A percentile compares a stretch with the other conserved stretches of the same genome.
These are phyloP conservation scores for Fusarium scirpi DNA, from an alignment of 2,329 filamentous ascomycete species.

Conservation along the genomic window DNA sequence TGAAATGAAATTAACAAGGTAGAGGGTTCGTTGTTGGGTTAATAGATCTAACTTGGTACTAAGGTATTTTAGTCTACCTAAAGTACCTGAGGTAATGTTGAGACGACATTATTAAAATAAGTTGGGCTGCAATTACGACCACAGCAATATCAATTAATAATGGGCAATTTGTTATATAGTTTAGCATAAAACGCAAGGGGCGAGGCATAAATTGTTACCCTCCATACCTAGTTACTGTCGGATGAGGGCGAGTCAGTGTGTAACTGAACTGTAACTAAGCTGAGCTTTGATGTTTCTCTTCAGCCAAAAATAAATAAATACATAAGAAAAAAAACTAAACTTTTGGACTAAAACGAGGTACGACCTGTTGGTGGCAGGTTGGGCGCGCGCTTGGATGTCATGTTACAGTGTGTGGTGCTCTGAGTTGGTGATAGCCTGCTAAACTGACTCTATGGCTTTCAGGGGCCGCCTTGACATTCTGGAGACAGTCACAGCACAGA, in stretches of 20 bases:
- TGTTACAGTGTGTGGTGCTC: not conserved
- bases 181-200: slow-evolving; percentile 23
- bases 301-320: not conserved
- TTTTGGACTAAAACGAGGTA: slow-evolving; percentile 10
- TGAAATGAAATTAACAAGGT: slow-evolving; percentile 10
- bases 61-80: not conserved
- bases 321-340: not conserved
- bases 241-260: slow-evolving; percentile 24
- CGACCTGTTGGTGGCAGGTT: slow-evolving; percentile 2
- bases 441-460: slow-evolving; percentile 40
- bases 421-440: not conserved
- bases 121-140: slow-evolving; percentile 2
- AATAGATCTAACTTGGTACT: not conserved
- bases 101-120: slow-evolving; percentile 1
- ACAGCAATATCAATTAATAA: not conserved
- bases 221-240: not conserved
- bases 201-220: slow-evolving; percentile 2
- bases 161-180: slow-evolving; percentile 5
- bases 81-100: not conserved
- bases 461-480: slow-evolving; percentile 16
- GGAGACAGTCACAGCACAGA: not conserved
- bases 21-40: slow-evolving; percentile 30
- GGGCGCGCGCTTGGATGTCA: slow-evolving; percentile 5
- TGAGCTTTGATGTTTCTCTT: not conserved
- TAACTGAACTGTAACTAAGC: not conserved